Evolutionary conservation across 805 yeast species (phyloP).

Genomic region (Nakazawaea sp.): DNA sequence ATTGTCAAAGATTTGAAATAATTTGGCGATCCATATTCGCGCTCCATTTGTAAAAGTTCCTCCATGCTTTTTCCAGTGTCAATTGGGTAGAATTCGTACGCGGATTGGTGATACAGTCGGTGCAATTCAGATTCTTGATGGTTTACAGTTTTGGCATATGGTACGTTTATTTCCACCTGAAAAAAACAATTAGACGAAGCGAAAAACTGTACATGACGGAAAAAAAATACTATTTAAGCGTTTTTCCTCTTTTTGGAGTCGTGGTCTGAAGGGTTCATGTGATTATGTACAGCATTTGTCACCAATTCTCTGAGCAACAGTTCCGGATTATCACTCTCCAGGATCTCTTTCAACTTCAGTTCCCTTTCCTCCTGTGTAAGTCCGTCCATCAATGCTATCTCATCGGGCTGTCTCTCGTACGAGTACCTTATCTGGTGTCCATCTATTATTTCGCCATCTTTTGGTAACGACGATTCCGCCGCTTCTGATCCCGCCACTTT

Average conservation of each 20-base stretch:
- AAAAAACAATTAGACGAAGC: not conserved
- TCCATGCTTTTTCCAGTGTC: too few species aligned
- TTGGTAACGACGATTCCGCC: conserved; percentile 19
- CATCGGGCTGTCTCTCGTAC: conserved; percentile 40
- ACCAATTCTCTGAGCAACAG: conserved; percentile 66
- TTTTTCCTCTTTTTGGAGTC: not conserved
- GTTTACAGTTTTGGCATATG: too few species aligned
- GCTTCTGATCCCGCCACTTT: conserved; percentile 13
- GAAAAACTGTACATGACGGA: not conserved
- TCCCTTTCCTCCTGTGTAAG: conserved; percentile 40
- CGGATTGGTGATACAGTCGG: too few species aligned
- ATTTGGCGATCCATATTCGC: conserved; percentile 1
- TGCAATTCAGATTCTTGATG: too few species aligned
- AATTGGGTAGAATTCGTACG: too few species aligned
- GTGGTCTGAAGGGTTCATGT: not conserved
- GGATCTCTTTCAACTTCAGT: conserved; percentile 53
- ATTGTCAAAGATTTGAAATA: conserved; percentile 3
- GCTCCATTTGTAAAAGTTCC: not conserved
- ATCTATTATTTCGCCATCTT: conserved; percentile 25
- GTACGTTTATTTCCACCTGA: too few species aligned
- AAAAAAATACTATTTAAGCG: not conserved
- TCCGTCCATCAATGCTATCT: conserved; percentile 25
- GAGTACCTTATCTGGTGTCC: conserved; percentile 54
- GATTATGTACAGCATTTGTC: conserved; percentile 53
- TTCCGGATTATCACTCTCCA: conserved; percentile 78